A percentile compares a stretch with the other conserved stretches of the same genome.
phyloP scores from a whole-genome alignment of 345 rosid genomes.

The Isatis tinctoria region DNA sequence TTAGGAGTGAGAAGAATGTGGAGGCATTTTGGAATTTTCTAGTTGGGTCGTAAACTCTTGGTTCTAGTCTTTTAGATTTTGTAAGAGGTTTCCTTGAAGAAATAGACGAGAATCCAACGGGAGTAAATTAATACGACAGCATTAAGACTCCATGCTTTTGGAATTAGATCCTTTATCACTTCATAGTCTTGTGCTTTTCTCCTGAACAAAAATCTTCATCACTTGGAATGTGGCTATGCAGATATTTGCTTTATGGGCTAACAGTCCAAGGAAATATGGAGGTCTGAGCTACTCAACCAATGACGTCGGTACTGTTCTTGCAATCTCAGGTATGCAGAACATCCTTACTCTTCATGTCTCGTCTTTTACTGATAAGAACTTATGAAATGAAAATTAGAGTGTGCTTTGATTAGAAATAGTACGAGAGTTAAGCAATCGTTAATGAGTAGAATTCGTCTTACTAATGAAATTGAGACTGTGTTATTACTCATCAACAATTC shows the following conservation, averaged over 20 bases:
- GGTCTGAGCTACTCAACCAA: conserved; percentile 71
- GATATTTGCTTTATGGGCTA: conserved; percentile 93
- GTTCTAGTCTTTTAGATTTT: not conserved
- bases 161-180: not conserved
- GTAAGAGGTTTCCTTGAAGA: not conserved
- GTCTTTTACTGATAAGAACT: not conserved
- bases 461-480: not conserved
- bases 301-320: conserved; percentile 71
- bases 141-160: not conserved
- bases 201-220: not conserved
- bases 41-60: not conserved
- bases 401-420: not conserved
- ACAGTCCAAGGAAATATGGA: conserved; percentile 65
- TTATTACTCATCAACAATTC: conserved; percentile 15
- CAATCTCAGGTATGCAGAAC: conserved; percentile 57
- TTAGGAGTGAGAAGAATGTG: not conserved
- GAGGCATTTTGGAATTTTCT: not conserved
- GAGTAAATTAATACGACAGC: not conserved
- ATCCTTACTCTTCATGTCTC: not conserved
- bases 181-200: not conserved
- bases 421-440: not conserved
- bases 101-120: not conserved
- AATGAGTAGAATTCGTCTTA: not conserved
- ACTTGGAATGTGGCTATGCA: conserved; percentile 26
- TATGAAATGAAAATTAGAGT: not conserved